A percentile compares a stretch with the other conserved stretches of the same genome.
Conservation (phyloP, 495 filamentous ascomycete species). For the Penicillium goetzii region DNA sequence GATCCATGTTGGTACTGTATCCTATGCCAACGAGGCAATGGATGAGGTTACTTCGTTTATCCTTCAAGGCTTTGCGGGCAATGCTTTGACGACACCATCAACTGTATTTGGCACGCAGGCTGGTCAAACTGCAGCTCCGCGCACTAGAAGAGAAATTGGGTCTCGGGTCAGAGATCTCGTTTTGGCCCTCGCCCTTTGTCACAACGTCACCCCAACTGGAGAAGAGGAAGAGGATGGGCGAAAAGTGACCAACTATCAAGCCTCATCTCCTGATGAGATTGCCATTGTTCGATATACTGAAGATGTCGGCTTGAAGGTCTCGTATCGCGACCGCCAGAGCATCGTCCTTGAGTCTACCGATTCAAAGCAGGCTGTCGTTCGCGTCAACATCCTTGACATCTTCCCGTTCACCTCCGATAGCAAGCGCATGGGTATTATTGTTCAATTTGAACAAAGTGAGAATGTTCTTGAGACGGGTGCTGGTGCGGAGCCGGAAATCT, state of each 20-base stretch:
- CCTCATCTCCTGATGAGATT: slow-evolving; percentile 96
- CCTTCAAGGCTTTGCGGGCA: slow-evolving; percentile 72
- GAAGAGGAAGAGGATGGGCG: slow-evolving; percentile 76
- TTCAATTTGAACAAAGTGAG: slow-evolving; percentile 70
- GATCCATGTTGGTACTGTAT: slow-evolving; percentile 96
- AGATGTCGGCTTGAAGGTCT: slow-evolving; percentile 82
- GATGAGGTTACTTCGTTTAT: slow-evolving; percentile 90
- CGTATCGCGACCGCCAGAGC: slow-evolving; percentile 81
- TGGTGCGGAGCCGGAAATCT: slow-evolving; percentile 71
- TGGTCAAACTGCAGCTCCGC: slow-evolving; percentile 64
- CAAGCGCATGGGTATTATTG: slow-evolving; percentile 98
- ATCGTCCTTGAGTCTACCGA: slow-evolving; percentile 82
- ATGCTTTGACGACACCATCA: slow-evolving; percentile 72
- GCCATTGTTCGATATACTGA: slow-evolving; percentile 97
- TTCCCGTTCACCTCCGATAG: slow-evolving; percentile 98
- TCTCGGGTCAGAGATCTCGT: slow-evolving; percentile 89
- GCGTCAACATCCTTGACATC: slow-evolving; percentile 87
- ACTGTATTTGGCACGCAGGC: slow-evolving; percentile 62
- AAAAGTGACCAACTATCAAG: slow-evolving; percentile 86
- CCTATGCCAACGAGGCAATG: slow-evolving; percentile 98
- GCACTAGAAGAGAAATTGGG: slow-evolving; percentile 90
- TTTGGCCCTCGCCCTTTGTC: slow-evolving; percentile 88
- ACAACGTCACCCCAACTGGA: slow-evolving; percentile 93
- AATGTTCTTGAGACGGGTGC: slow-evolving; percentile 31
- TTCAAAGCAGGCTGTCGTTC: slow-evolving; percentile 75